Evolutionary conservation across 78 protist genomes (phyloP).

Genomic region (Polysphondylium violaceum): DNA sequence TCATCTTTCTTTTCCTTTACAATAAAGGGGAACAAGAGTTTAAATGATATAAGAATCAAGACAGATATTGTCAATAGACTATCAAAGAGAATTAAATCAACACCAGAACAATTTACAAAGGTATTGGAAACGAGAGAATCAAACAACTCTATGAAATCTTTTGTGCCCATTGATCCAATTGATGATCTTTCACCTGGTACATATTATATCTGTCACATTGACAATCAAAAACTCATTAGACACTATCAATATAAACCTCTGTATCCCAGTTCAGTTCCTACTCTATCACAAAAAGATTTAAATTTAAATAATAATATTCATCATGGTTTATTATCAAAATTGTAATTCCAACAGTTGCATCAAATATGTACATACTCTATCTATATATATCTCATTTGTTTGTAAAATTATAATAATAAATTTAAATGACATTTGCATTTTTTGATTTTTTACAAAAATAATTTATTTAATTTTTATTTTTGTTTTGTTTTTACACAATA

Average conservation of each 20-base stretch:
- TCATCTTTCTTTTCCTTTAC: slow-evolving; percentile 90
- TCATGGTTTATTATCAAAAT: too few species aligned
- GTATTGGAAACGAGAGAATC: slow-evolving; percentile 75
- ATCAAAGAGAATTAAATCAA: slow-evolving; percentile 33
- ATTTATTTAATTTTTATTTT: too few species aligned
- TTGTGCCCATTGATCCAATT: slow-evolving; percentile 58
- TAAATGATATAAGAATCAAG: slow-evolving; percentile 31
- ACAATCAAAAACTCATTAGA: slow-evolving; percentile 81
- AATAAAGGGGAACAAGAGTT: slow-evolving; percentile 6
- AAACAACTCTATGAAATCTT: slow-evolving; percentile 21
- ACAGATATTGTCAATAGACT: slow-evolving; percentile 70
- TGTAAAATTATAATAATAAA: too few species aligned
- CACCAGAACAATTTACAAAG: slow-evolving; percentile 70
- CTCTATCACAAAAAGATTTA: too few species aligned
- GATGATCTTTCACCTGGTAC: slow-evolving; percentile 83
- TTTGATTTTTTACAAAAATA: too few species aligned
- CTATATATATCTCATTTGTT: too few species aligned
- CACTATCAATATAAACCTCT: slow-evolving; percentile 47
- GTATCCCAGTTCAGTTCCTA: too few species aligned
- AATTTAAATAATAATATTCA: too few species aligned
- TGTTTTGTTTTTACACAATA: too few species aligned
- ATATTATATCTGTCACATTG: slow-evolving; percentile 80
- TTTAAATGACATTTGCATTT: too few species aligned
- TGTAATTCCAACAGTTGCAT: too few species aligned
- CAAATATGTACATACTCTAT: too few species aligned